These are phyloP conservation scores for Leccinum disarticulatum DNA, from an alignment of 768 basidiomycete genomes.

Conservation along the genomic window DNA sequence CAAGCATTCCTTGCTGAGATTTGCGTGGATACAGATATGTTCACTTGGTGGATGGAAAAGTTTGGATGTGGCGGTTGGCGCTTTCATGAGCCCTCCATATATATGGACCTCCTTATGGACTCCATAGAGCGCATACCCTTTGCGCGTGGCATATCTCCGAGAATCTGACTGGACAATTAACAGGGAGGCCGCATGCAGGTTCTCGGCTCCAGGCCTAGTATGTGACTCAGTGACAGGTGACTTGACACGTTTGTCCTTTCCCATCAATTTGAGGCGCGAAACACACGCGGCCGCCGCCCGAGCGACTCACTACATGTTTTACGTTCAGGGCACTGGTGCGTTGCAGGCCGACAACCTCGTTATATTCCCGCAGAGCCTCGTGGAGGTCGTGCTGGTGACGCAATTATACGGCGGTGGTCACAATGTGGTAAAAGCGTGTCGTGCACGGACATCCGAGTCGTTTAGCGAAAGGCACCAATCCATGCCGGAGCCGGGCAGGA, in stretches of 20 bases:
- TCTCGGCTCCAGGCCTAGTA: not conserved
- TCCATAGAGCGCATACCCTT: slow-evolving; percentile 11
- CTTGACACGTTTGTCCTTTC: slow-evolving; percentile 13
- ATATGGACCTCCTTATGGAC: slow-evolving; percentile 21
- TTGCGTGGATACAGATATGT: slow-evolving; percentile 4
- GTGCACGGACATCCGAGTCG: slow-evolving; percentile 3
- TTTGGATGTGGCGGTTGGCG: slow-evolving; percentile 8
- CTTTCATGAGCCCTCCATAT: slow-evolving; percentile 14
- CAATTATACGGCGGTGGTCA: not conserved
- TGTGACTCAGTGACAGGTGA: not conserved
- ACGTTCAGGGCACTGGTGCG: slow-evolving; percentile 3
- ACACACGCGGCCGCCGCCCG: slow-evolving; percentile 6
- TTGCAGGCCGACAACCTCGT: slow-evolving; percentile 10
- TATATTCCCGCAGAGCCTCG: slow-evolving; percentile 21
- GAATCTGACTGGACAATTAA: slow-evolving; percentile 1
- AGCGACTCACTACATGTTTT: slow-evolving; percentile 8
- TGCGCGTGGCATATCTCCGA: slow-evolving; percentile 22
- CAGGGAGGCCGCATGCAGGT: not conserved
- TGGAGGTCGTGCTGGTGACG: slow-evolving; percentile 6
- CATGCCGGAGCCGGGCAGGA: slow-evolving; percentile 8
- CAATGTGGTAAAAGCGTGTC: slow-evolving; percentile 19
- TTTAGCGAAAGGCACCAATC: slow-evolving; percentile 15
- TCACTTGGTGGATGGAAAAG: slow-evolving; percentile 11
- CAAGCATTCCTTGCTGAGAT: slow-evolving; percentile 18
- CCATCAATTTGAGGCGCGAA: slow-evolving; percentile 1